Evolutionary conservation across 192 early-diverging fungal species (phyloP), one percentile per base, ranked within the genome.

Genomic region (Lobulomyces angularis): DNA sequence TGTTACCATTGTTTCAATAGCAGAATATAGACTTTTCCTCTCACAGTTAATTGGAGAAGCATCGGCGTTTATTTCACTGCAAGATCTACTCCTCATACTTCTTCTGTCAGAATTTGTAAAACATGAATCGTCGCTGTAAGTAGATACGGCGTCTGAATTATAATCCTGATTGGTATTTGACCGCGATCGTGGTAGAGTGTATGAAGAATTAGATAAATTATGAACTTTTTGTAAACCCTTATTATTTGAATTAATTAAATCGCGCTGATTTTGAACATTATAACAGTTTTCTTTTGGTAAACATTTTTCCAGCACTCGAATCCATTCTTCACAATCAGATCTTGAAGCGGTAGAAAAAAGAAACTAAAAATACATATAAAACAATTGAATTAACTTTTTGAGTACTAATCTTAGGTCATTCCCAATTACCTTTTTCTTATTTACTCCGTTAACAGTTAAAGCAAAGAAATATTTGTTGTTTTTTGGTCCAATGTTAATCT

Each of bases 301-400:
- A n/a, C n/a, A n/a, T n/a, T n/a, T 51, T 36, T 45, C 24, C n/a
- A 70, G 37, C 17, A 55, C 32, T 11, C 46, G 29, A 1, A 67
- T 14, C 69, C 69, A 71, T 21, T 67, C 64, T n/a, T 61, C 64
- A 3, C 50, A 46, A 18, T 71, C 69, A 7, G 32, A 32, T 9
- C 42, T 51, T 27, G 54, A 67, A 45, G 56, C 58, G 17, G 61
- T 54, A 17, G 69, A 60, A 41, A 71, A 60, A 39, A 64, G 44
- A 32, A 63, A 71, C 69, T 71, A 22, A 18, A 9, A 11, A 34
- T 49, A 11, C n/a, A n/a, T n/a, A n/a, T n/a, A n/a, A n/a, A 50
- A 39, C 8, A 11, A 5, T 8, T 9, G 14, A 22, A 7, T 32
- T 16, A 32, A 16, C n/a, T 32, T 16, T 12, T 32, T 32, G 31